Conservation (phyloP, 441 rosid genomes). For the Erysimum pusillum region DNA sequence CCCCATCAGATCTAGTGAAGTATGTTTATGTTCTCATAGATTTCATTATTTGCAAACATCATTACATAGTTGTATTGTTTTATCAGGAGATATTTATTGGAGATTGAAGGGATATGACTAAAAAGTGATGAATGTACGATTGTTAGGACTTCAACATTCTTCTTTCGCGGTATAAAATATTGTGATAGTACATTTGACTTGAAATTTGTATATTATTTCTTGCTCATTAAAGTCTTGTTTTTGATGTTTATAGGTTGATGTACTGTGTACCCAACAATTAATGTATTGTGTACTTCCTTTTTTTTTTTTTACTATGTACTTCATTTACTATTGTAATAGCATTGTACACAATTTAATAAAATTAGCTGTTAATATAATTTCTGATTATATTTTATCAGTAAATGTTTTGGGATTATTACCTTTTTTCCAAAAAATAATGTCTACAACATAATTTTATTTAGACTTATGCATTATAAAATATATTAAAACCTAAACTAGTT, state of each 20-base stretch:
- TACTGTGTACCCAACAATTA: too few relatives aligned
- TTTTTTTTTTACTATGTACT: too few relatives aligned
- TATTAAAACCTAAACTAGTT: too few relatives aligned
- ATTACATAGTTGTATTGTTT: not conserved
- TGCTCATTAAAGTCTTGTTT: not conserved
- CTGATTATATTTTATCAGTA: too few relatives aligned
- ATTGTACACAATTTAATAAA: too few relatives aligned
- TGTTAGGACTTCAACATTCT: conserved; percentile 61
- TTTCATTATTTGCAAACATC: not conserved
- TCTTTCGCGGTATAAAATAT: conserved; percentile 71
- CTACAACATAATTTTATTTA: too few relatives aligned
- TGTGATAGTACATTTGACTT: not conserved
- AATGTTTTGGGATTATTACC: too few relatives aligned
- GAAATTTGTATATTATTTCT: not conserved
- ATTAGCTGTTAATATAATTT: too few relatives aligned
- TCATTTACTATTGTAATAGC: too few relatives aligned
- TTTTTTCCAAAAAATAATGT: too few relatives aligned
- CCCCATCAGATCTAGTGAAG: conserved; percentile 65
- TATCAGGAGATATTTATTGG: conserved; percentile 64
- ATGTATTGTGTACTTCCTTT: too few relatives aligned
- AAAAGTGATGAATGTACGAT: conserved; percentile 78
- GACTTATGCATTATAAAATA: too few relatives aligned
- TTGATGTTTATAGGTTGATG: conserved; percentile 62
- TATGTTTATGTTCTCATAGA: conserved; percentile 35
- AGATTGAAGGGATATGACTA: conserved; percentile 69